phyloP scores from a whole-genome alignment of 1,139 yeast genomes.

The Candida sanyaensis region DNA sequence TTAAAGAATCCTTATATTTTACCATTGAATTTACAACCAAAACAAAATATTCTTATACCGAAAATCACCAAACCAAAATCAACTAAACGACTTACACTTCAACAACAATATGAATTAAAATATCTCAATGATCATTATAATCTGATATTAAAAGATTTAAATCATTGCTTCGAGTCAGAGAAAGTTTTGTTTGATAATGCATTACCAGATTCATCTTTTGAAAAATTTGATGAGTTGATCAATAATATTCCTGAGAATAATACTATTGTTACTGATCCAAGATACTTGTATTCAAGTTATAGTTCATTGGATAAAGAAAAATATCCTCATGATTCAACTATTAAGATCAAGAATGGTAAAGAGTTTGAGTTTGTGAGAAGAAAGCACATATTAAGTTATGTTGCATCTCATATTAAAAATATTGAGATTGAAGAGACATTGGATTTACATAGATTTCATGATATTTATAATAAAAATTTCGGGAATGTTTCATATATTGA shows the following conservation, averaged over 20 bases:
- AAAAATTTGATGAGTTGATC: conserved; percentile 45
- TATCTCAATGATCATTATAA: conserved; percentile 52
- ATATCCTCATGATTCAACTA: conserved; percentile 12
- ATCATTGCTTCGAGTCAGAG: conserved; percentile 16
- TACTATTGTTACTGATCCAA: conserved; percentile 31
- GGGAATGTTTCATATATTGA: conserved; percentile 46
- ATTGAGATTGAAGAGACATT: conserved; percentile 22
- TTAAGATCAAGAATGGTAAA: conserved; percentile 15
- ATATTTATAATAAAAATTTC: conserved; percentile 46
- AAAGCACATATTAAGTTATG: conserved; percentile 46
- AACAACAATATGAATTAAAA: conserved; percentile 73
- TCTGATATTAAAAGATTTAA: conserved; percentile 10
- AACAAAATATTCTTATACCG: conserved; percentile 12
- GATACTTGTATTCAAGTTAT: conserved; percentile 36
- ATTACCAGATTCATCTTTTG: conserved; percentile 28
- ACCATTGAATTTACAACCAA: conserved; percentile 11
- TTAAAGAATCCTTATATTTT: conserved; percentile 30
- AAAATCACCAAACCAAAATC: conserved; percentile 9
- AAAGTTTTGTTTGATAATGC: conserved; percentile 20
- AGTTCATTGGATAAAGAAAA: conserved; percentile 24
- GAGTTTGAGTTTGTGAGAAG: conserved; percentile 33
- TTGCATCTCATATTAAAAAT: conserved; percentile 46
- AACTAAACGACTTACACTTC: conserved; percentile 40
- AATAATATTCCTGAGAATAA: conserved; percentile 23
- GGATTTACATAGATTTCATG: conserved; percentile 56